Evolutionary conservation across 2,329 filamentous ascomycete species (phyloP), one percentile per base, ranked within the genome.

Genomic region (Diaporthe citriasiana): DNA sequence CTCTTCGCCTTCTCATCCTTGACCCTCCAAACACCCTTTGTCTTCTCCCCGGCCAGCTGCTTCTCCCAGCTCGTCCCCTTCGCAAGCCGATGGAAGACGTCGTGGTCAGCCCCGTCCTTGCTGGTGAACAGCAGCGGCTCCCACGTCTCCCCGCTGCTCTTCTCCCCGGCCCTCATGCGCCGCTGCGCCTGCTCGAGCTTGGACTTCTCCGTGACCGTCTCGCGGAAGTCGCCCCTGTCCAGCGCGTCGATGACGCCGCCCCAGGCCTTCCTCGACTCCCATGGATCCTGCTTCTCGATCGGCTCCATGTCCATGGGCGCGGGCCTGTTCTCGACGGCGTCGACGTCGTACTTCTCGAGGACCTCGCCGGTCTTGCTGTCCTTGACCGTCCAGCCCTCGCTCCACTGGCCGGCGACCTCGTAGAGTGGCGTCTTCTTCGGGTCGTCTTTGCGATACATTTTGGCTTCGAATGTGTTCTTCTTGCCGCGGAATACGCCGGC

Each of bases 241-340:
- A 98, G 93, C 33, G 91, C 93, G 4, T 88, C 86, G 0, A 94
- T 92, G 3, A 98, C 95, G 76, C 92, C 92, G 42, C 86, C 86
- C 95, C 95, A 98, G 0, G 95, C 95, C 51, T 91, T 89, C 15
- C 95, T 89, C 12, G 93, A 93, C 84, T 98, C 95, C 79, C 94
- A 92, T 1, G 93, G 89, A 76, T 96, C 93, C 83, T 97, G 94
- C 74, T 93, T 82, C 51, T 93, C 91, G 10, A 93, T 79, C 0
- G 92, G 89, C 4, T 77, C 78, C 1, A 85, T 77, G 3, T 81
- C 80, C 40, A 86, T 80, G 9, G 80, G 78, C 15, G 79, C 80
- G 0, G 82, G 79, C 27, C 71, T 74, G 73, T 83, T 82, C 72
- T 80, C 80, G 19, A 77, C 70, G 12, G 79, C 82, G 59, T 85